Conservation (phyloP, 305 asterid species). For the Solanum aculeatissimum region DNA sequence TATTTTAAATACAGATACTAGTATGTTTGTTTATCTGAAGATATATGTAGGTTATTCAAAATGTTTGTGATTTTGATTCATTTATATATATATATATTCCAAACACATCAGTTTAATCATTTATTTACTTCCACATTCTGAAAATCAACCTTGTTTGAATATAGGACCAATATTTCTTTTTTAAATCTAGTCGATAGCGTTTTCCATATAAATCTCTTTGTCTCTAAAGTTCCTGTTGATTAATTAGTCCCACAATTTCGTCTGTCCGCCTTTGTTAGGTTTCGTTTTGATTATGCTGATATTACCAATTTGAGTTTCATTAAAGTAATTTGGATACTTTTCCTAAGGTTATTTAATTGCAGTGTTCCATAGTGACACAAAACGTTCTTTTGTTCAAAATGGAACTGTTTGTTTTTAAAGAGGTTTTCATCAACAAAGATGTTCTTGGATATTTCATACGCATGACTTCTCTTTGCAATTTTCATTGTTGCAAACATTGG, state of each 20-base stretch:
- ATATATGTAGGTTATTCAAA: background rate
- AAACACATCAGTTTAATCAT: background rate
- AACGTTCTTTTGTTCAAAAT: background rate
- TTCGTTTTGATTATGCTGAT: background rate
- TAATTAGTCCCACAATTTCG: background rate
- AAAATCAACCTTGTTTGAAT: background rate
- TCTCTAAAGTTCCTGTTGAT: background rate
- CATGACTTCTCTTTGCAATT: background rate
- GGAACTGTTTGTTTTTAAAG: background rate
- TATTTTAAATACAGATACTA: background rate
- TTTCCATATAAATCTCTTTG: background rate
- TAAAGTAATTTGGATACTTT: background rate
- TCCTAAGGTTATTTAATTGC: background rate
- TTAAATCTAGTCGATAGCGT: background rate
- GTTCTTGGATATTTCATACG: background rate
- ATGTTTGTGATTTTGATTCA: background rate
- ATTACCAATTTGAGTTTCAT: background rate
- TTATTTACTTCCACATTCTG: background rate
- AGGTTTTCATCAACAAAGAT: background rate
- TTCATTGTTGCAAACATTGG: background rate
- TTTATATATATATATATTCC: background rate
- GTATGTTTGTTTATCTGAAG: background rate
- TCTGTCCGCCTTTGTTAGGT: too few species aligned
- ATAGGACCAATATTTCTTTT: background rate
- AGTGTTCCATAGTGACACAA: background rate